phyloP scores from a whole-genome alignment of 192 early-diverging fungal species.

The Chytriomyces sp. region DNA sequence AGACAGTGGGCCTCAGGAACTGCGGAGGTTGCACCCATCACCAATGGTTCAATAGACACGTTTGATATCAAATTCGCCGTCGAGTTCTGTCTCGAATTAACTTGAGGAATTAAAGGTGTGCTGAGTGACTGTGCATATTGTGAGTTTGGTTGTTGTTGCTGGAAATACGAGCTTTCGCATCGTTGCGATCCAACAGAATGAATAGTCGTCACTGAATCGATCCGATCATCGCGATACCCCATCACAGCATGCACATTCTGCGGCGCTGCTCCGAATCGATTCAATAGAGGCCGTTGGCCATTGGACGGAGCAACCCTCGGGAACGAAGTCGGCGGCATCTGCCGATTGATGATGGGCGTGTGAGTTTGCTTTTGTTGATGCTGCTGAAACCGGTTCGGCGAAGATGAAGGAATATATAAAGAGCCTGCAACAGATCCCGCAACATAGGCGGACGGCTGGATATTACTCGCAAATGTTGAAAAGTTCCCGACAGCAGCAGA shows the following conservation, averaged over 20 bases:
- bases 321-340: too few relatives aligned
- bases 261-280: not conserved
- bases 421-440: conserved; percentile 1
- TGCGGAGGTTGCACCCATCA: not conserved
- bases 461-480: not conserved
- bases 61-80: too few relatives aligned
- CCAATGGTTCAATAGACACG: too few relatives aligned
- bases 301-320: too few relatives aligned
- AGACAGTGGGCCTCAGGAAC: not conserved
- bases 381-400: not conserved
- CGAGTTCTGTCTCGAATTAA: too few relatives aligned
- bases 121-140: too few relatives aligned
- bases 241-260: not conserved
- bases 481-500: not conserved
- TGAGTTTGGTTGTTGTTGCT: too few relatives aligned
- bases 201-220: not conserved
- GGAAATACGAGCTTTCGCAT: too few relatives aligned
- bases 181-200: not conserved
- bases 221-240: not conserved
- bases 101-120: too few relatives aligned
- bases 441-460: conserved; percentile 3
- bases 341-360: too few relatives aligned
- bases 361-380: not conserved
- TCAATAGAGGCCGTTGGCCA: not conserved
- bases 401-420: conserved; percentile 2